phyloP scores from a whole-genome alignment of 2,329 filamentous ascomycete species.

The Paraconiothyrium brasiliense region DNA sequence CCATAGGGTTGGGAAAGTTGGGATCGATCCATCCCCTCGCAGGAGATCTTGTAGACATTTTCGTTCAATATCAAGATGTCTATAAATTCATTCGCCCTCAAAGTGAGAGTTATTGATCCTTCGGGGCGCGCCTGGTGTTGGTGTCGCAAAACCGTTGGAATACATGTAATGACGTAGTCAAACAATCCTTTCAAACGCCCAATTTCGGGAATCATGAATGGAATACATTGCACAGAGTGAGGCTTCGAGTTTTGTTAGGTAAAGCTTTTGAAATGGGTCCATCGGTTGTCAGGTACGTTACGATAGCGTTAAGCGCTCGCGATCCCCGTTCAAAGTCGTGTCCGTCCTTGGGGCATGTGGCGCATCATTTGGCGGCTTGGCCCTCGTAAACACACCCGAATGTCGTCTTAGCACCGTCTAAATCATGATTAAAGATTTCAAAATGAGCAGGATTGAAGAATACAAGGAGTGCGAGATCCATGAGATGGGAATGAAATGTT shows the following conservation, averaged over 20 bases:
- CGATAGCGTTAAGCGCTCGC: neutral
- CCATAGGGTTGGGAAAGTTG: constrained; percentile 61
- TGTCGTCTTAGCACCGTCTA: neutral
- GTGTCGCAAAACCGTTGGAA: neutral
- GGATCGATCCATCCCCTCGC: constrained; percentile 54
- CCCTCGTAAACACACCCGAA: neutral
- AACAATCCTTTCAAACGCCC: neutral
- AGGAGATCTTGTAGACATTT: constrained; percentile 4
- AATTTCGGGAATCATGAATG: too few relatives aligned
- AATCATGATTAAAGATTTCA: neutral
- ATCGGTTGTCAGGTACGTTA: neutral
- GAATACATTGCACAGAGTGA: too few relatives aligned
- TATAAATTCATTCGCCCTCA: too few relatives aligned
- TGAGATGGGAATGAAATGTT: neutral
- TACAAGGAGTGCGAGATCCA: neutral
- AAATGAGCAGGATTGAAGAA: neutral
- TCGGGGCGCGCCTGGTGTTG: neutral
- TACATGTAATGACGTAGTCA: neutral
- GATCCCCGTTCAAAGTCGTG: constrained; percentile 10
- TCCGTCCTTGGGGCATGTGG: constrained; percentile 1
- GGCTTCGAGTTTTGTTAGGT: too few relatives aligned
- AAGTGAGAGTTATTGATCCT: neutral
- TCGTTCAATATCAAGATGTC: too few relatives aligned
- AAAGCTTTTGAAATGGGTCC: too few relatives aligned
- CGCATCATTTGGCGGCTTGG: constrained; percentile 7